Evolutionary conservation across 2,329 filamentous ascomycete species (phyloP).

Genomic region (Alternaria incomplexa): DNA sequence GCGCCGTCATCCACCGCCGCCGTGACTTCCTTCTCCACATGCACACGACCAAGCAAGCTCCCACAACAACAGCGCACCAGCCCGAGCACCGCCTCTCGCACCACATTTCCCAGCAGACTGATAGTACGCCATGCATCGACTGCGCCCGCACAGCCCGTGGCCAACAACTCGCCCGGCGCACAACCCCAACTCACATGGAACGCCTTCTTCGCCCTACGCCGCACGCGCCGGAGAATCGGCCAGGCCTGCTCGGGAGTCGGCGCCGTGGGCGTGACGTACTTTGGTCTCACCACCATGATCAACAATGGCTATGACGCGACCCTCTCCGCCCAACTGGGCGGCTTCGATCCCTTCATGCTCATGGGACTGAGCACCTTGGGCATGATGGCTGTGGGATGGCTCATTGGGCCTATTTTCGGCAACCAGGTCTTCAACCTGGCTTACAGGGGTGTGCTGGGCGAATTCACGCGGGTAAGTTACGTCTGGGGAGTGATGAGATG

Average conservation of each 20-base stretch:
- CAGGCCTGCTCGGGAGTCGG: conserved; percentile 75
- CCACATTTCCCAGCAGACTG: conserved; percentile 8
- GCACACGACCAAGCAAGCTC: conserved; percentile 32
- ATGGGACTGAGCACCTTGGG: conserved; percentile 80
- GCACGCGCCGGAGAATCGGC: conserved; percentile 82
- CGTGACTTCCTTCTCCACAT: conserved; percentile 37
- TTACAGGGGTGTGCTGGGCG: conserved; percentile 71
- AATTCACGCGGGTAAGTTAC: conserved; percentile 71
- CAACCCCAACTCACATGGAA: conserved; percentile 70
- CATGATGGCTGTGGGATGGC: conserved; percentile 83
- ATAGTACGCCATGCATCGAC: conserved; percentile 36
- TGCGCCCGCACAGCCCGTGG: conserved; percentile 18
- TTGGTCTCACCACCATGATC: conserved; percentile 70
- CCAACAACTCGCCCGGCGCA: conserved; percentile 18
- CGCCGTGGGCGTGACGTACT: conserved; percentile 66
- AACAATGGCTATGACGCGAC: conserved; percentile 72
- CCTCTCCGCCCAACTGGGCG: conserved; percentile 73
- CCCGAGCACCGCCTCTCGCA: conserved; percentile 15
- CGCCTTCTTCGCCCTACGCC: conserved; percentile 88
- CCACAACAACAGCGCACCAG: conserved; percentile 22
- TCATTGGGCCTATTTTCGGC: conserved; percentile 82
- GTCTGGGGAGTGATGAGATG: neutral
- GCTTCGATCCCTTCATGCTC: conserved; percentile 86
- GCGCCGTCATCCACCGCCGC: conserved; percentile 27
- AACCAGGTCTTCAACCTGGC: conserved; percentile 78